Evolutionary conservation across 1,284 basidiomycete species (phyloP).

Genomic region (Fomitopsis palustris): DNA sequence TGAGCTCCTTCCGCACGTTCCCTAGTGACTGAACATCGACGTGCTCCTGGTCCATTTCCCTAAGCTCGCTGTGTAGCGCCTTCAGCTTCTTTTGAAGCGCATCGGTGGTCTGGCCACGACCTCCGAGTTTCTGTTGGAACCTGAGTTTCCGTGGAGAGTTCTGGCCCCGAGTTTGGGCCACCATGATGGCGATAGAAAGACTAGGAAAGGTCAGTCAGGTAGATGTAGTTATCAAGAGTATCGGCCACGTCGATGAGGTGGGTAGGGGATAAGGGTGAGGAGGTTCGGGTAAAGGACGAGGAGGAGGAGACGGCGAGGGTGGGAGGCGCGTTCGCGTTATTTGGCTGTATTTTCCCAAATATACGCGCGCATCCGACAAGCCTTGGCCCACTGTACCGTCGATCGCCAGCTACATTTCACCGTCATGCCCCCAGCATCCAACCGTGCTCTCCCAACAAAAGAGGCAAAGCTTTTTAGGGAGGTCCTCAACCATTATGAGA

Average conservation of each 20-base stretch:
- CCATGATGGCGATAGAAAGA: constrained; percentile 41
- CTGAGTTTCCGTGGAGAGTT: constrained; percentile 57
- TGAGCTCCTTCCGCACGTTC: constrained; percentile 74
- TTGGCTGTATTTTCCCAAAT: constrained; percentile 18
- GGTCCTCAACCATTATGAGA: constrained; percentile 88
- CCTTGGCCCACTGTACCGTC: constrained; percentile 7
- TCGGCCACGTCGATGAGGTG: too few species aligned
- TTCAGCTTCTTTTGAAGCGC: constrained; percentile 83
- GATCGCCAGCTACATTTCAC: not conserved
- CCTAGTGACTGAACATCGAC: constrained; percentile 75
- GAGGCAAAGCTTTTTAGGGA: constrained; percentile 88
- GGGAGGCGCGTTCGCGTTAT: constrained; percentile 21
- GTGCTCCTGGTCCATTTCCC: constrained; percentile 83
- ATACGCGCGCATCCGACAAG: not conserved
- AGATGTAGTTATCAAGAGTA: too few species aligned
- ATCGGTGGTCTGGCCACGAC: constrained; percentile 70
- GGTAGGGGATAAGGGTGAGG: not conserved
- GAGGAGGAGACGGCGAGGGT: constrained; percentile 2
- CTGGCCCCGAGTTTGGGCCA: constrained; percentile 63
- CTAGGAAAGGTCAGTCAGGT: too few species aligned
- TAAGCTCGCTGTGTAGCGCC: constrained; percentile 78
- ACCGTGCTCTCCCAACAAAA: constrained; percentile 71
- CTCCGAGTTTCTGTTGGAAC: constrained; percentile 77
- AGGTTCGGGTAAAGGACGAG: constrained; percentile 1
- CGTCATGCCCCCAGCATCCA: constrained; percentile 30